A percentile compares a stretch with the other conserved stretches of the same genome.
Evolutionary conservation across 2,329 filamentous ascomycete genomes (phyloP).

Genomic region (Exserohilum turcica): DNA sequence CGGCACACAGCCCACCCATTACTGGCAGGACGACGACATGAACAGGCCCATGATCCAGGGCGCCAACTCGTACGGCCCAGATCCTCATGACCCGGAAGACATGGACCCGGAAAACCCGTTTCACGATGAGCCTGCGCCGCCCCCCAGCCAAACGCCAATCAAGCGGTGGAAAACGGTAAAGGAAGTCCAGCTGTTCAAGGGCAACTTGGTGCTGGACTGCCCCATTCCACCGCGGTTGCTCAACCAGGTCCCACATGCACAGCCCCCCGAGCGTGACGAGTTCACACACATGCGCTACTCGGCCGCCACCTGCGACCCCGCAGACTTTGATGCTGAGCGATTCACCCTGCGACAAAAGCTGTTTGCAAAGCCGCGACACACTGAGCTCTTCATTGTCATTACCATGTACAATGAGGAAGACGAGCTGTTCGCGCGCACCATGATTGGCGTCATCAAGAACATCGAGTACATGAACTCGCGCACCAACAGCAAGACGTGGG

Average conservation of each 20-base stretch:
- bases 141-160: slow-evolving; percentile 65
- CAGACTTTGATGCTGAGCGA: slow-evolving; percentile 83
- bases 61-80: slow-evolving; percentile 65
- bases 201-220: slow-evolving; percentile 95
- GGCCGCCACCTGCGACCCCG: slow-evolving; percentile 90
- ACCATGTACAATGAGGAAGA: slow-evolving; percentile 99
- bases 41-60: slow-evolving; percentile 75
- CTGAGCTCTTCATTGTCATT: slow-evolving; percentile 92
- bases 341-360: slow-evolving; percentile 91
- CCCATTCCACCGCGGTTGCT: slow-evolving; percentile 88
- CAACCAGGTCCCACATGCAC: slow-evolving; percentile 83
- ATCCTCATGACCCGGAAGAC: slow-evolving; percentile 58
- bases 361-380: slow-evolving; percentile 89
- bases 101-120: slow-evolving; percentile 45
- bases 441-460: slow-evolving; percentile 98
- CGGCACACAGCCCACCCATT: slow-evolving; percentile 55
- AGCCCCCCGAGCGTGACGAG: slow-evolving; percentile 79
- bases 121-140: slow-evolving; percentile 52
- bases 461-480: slow-evolving; percentile 97
- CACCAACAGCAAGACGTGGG: slow-evolving; percentile 95
- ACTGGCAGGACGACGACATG: slow-evolving; percentile 72
- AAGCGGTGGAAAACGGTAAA: slow-evolving; percentile 98
- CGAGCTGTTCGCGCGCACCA: slow-evolving; percentile 89
- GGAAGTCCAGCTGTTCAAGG: slow-evolving; percentile 94
- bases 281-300: slow-evolving; percentile 91